phyloP scores from a whole-genome alignment of 164 flowering plant genomes.

The Santalum album region DNA sequence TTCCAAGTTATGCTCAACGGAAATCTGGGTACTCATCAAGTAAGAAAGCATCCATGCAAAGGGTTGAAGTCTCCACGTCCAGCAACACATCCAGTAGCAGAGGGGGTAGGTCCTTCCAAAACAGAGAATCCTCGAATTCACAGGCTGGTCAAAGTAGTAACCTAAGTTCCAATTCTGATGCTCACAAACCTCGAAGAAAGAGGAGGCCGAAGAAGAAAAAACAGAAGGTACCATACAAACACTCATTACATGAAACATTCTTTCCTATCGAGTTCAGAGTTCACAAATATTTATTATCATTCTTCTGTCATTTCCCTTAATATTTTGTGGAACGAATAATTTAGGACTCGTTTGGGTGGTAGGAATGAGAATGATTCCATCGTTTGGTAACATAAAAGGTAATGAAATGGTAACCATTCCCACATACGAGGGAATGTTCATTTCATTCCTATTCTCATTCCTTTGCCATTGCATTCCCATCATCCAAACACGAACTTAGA shows the following conservation, averaged over 20 bases:
- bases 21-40: constrained; percentile 47
- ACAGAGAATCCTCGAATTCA: constrained; percentile 41
- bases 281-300: neutral
- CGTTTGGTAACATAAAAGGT: too few relatives aligned
- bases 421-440: too few relatives aligned
- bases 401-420: too few relatives aligned
- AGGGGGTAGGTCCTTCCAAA: constrained; percentile 33
- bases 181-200: constrained; percentile 84
- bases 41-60: constrained; percentile 28
- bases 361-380: too few relatives aligned
- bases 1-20: constrained; percentile 24
- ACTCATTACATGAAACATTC: neutral
- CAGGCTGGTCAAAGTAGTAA: constrained; percentile 58
- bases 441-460: too few relatives aligned
- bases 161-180: constrained; percentile 89
- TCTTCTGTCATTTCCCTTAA: too few relatives aligned
- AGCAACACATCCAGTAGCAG: constrained; percentile 52
- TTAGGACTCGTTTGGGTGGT: too few relatives aligned
- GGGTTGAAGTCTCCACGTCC: constrained; percentile 41
- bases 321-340: too few relatives aligned
- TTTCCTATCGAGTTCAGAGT: neutral
- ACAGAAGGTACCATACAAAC: constrained; percentile 32
- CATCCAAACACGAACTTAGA: too few relatives aligned
- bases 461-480: too few relatives aligned
- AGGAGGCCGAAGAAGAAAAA: constrained; percentile 97